These are phyloP conservation scores for Spathaspora sp. DNA, from an alignment of 805 yeast species.

Conservation along the genomic window DNA sequence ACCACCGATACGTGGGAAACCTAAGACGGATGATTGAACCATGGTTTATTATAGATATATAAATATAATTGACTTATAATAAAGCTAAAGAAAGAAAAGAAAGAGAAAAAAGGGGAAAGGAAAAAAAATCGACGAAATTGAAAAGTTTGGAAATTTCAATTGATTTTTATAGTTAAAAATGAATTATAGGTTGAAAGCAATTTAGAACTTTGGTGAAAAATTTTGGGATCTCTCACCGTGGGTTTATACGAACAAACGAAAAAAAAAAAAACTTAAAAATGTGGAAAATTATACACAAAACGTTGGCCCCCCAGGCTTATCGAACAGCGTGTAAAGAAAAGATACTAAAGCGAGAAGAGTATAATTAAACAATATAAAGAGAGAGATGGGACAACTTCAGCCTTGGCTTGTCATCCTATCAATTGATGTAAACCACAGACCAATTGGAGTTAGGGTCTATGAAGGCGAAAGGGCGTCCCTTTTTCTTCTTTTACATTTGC, in stretches of 20 bases:
- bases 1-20: conserved; percentile 99
- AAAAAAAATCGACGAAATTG: background rate
- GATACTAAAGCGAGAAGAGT: background rate
- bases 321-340: background rate
- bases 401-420: background rate
- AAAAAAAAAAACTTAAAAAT: background rate
- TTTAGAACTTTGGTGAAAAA: background rate
- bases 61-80: background rate
- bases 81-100: background rate
- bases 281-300: background rate
- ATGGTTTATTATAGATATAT: conserved; percentile 35
- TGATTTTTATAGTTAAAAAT: background rate
- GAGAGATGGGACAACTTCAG: background rate
- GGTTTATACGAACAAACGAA: background rate
- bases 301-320: background rate
- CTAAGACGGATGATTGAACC: conserved; percentile 97
- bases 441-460: no score
- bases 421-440: background rate
- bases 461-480: no score
- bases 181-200: background rate
- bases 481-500: no score
- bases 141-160: conserved; percentile 3
- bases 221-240: background rate
- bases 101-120: background rate
- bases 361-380: background rate